These are phyloP conservation scores for Ceratobasidium sp. DNA, from an alignment of 1,284 basidiomycete species.

Conservation along the genomic window DNA sequence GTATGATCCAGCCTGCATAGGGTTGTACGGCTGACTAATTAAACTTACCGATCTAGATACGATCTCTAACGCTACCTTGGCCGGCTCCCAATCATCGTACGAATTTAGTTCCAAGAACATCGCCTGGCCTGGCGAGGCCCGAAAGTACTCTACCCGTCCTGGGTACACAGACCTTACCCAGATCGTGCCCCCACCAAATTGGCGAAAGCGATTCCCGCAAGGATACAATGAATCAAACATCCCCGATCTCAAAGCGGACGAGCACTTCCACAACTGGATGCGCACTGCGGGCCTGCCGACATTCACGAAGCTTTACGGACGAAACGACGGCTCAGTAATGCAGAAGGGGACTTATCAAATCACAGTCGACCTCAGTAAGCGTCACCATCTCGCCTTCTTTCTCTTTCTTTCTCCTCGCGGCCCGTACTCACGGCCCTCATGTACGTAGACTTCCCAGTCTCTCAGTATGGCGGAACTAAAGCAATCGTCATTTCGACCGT, in stretches of 20 bases:
- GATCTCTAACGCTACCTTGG: constrained; percentile 67
- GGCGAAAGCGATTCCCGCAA: constrained; percentile 73
- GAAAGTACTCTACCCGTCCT: constrained; percentile 79
- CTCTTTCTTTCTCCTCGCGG: not conserved
- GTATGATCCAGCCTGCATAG: constrained; percentile 55
- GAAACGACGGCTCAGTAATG: constrained; percentile 85
- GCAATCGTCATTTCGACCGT: constrained; percentile 96
- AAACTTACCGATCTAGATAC: constrained; percentile 65
- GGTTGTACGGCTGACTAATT: not conserved
- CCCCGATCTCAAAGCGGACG: constrained; percentile 78
- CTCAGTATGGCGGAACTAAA: constrained; percentile 92
- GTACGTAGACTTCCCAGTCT: constrained; percentile 86
- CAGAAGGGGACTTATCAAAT: constrained; percentile 78
- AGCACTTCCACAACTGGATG: constrained; percentile 99
- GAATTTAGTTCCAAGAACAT: constrained; percentile 82
- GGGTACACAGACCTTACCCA: constrained; percentile 63
- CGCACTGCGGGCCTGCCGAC: constrained; percentile 95
- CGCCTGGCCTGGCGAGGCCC: constrained; percentile 91
- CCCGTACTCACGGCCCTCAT: constrained; percentile 13
- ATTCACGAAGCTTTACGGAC: constrained; percentile 92
- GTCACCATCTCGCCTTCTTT: constrained; percentile 6
- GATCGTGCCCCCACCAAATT: constrained; percentile 93
- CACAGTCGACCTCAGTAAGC: constrained; percentile 81
- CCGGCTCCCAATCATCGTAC: constrained; percentile 68
- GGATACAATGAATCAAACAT: constrained; percentile 73